phyloP scores from a whole-genome alignment of 495 filamentous ascomycete genomes.

The Glarea lozoyensis region DNA sequence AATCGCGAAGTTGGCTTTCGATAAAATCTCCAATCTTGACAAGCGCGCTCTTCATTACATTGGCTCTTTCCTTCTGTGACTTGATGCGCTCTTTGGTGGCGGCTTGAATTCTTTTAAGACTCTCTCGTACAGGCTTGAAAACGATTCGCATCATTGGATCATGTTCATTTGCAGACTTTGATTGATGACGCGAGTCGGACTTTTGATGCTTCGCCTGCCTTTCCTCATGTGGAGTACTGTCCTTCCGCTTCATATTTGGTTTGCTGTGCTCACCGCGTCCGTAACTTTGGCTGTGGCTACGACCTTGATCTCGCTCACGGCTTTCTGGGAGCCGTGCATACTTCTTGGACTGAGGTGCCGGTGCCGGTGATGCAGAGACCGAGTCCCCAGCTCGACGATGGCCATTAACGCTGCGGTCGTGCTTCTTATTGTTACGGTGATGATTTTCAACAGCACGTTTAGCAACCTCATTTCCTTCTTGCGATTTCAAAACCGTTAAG shows the following conservation, averaged over 20 bases:
- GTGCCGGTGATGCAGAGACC: slow-evolving; percentile 49
- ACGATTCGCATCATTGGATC: slow-evolving; percentile 47
- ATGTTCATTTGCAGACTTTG: slow-evolving; percentile 10
- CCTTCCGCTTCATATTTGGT: slow-evolving; percentile 27
- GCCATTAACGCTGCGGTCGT: slow-evolving; percentile 37
- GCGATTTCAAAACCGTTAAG: slow-evolving; percentile 78
- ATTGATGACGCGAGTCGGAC: slow-evolving; percentile 21
- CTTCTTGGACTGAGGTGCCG: slow-evolving; percentile 40
- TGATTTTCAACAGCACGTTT: slow-evolving; percentile 81
- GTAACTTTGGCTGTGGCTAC: slow-evolving; percentile 13
- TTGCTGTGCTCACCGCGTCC: slow-evolving; percentile 8
- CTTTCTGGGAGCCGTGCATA: slow-evolving; percentile 20
- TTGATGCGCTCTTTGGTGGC: slow-evolving; percentile 59
- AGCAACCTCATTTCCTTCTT: slow-evolving; percentile 60
- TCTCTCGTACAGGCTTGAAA: slow-evolving; percentile 51
- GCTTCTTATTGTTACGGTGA: slow-evolving; percentile 76
- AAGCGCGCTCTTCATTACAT: slow-evolving; percentile 40
- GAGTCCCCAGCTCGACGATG: slow-evolving; percentile 42
- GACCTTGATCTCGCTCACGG: slow-evolving; percentile 20
- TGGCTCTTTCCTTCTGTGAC: slow-evolving; percentile 47
- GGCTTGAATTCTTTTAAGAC: slow-evolving; percentile 45
- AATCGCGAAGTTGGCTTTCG: slow-evolving; percentile 14
- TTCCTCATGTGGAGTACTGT: slow-evolving; percentile 21
- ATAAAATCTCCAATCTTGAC: slow-evolving; percentile 44
- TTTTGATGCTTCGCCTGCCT: slow-evolving; percentile 22